Percentiles rank a stretch among this genome's conserved stretches.
Evolutionary conservation across 495 filamentous ascomycete species (phyloP).

Genomic region (Neurospora sublineolata): DNA sequence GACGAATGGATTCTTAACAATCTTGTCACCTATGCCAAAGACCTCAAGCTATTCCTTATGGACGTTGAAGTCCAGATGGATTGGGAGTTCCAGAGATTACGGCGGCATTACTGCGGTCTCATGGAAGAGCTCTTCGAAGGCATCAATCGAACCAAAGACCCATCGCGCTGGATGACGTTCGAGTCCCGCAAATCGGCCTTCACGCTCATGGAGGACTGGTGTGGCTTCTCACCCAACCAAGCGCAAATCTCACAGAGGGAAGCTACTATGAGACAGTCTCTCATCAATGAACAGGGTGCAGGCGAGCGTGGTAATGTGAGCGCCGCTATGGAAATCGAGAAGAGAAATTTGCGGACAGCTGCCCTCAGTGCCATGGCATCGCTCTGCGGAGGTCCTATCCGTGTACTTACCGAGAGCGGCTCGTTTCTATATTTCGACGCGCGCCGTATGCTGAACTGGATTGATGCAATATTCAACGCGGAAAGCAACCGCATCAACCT

Average conservation of each 20-base stretch:
- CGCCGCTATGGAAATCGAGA: slow-evolving; percentile 93
- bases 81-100: slow-evolving; percentile 87
- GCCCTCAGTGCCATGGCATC: slow-evolving; percentile 92
- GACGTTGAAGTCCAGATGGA: slow-evolving; percentile 91
- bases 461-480: slow-evolving; percentile 84
- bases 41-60: slow-evolving; percentile 85
- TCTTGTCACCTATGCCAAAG: slow-evolving; percentile 79
- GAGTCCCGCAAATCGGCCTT: slow-evolving; percentile 89
- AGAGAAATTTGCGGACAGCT: slow-evolving; percentile 77
- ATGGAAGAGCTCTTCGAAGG: slow-evolving; percentile 88
- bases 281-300: slow-evolving; percentile 50
- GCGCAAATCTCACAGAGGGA: slow-evolving; percentile 69
- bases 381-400: slow-evolving; percentile 84
- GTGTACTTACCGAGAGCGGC: slow-evolving; percentile 73
- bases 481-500: slow-evolving; percentile 79
- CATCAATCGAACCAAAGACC: slow-evolving; percentile 75
- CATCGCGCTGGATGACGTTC: slow-evolving; percentile 88
- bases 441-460: slow-evolving; percentile 83
- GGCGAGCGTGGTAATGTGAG: slow-evolving; percentile 63
- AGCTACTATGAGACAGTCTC: slow-evolving; percentile 73
- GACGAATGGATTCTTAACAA: slow-evolving; percentile 92
- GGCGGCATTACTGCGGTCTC: slow-evolving; percentile 86
- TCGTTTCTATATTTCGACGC: slow-evolving; percentile 82
- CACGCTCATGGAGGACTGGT: slow-evolving; percentile 97
- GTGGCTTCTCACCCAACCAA: slow-evolving; percentile 91